Base-by-base conservation (phyloP, 345 rosid genomes). In the Linum trigynum region DNA sequence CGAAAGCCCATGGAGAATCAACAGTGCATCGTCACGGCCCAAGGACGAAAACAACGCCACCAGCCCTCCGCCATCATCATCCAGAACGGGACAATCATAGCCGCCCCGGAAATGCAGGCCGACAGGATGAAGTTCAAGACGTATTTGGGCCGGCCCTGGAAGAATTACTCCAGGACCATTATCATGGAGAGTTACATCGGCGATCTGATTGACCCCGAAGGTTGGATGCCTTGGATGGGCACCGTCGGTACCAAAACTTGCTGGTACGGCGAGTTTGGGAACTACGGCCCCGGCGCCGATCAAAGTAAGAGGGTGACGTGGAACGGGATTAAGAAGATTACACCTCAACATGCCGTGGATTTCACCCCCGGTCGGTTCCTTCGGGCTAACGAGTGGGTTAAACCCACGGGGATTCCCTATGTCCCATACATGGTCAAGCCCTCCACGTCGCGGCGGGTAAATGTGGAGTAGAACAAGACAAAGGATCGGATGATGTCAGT, bases 71-170 rank as follows among this genome's bases (percentile, higher is more conserved):
- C 81, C 4, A 72, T 82, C 6, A 69, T 92, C 74, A 74, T 92
- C 78, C 98, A 92, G 59, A 87, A 85, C 71, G 78, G 96, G 75
- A 77, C 86, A 9, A 73, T 92, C 67, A 68, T 65, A 0, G 91
- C 81, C 0, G 86, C 76, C 50, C 75, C 75, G 0, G 80, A 78
- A 39, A 65, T 77, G 61, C 36, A 37, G 39, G 65, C 85, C 1
- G 67, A 77, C 57, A 77, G 69, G 80, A 32, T 53, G 5, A 59
- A 5, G 63, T 58, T 70, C 72, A 81, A 72, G 63, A 55, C 89
- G 0, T 92, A 77, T 72, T 85, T 90, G 0, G 97, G 91, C 36
- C 80, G 97, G 10, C 98, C 96, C 5, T 79, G 86, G 87, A 84
- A 85, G 55, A 56, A 62, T 3, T 80, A 48, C 70, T 85, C 97